These are phyloP conservation scores for Talaromyces sp. DNA, from an alignment of 2,329 filamentous ascomycete genomes.

Conservation along the genomic window DNA sequence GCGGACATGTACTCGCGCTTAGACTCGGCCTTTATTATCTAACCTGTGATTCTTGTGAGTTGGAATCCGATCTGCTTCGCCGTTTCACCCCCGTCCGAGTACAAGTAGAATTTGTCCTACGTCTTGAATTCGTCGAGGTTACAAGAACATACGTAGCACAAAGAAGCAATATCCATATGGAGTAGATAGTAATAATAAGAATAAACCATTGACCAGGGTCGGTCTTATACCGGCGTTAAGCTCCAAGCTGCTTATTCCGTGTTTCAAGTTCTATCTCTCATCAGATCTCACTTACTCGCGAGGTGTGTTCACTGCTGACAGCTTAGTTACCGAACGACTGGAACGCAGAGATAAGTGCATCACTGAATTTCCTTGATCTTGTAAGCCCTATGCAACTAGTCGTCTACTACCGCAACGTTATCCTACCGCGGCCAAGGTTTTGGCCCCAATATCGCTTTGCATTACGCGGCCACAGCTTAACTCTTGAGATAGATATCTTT, in stretches of 20 bases:
- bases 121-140: background rate
- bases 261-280: background rate
- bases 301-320: background rate
- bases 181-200: background rate
- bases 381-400: background rate
- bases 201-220: background rate
- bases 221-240: background rate
- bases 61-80: background rate
- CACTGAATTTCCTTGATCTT: background rate
- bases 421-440: background rate
- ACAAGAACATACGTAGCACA: background rate
- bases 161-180: background rate
- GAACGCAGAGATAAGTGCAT: background rate
- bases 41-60: background rate
- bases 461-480: background rate
- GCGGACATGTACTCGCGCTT: background rate
- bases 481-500: background rate
- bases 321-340: background rate
- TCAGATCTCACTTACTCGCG: background rate
- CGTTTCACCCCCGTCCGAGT: background rate
- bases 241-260: background rate
- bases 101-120: background rate
- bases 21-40: background rate
- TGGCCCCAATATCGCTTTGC: background rate
- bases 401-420: background rate